phyloP scores from a whole-genome alignment of 805 yeast genomes.

The Suhomyces emberorum region DNA sequence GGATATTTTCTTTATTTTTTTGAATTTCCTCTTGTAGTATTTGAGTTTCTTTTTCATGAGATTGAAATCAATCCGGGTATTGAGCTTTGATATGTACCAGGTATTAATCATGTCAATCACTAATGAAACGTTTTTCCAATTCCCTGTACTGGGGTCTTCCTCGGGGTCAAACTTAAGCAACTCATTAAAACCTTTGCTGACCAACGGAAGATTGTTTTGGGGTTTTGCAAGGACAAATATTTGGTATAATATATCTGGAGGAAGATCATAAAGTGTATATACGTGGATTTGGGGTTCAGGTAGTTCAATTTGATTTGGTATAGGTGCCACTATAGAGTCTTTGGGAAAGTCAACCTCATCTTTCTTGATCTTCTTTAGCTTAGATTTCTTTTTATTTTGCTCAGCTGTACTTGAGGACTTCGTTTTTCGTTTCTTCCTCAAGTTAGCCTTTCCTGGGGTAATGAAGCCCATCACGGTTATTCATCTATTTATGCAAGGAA shows the following conservation, averaged over 20 bases:
- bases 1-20: background rate
- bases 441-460: conserved; percentile 23
- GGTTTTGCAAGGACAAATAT: conserved; percentile 39
- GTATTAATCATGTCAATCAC: conserved; percentile 20
- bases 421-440: no score
- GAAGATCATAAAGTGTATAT: no score
- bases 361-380: background rate
- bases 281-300: no score
- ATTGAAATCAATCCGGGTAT: conserved; percentile 11
- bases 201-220: conserved; percentile 31
- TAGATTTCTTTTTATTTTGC: background rate
- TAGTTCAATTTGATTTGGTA: no score
- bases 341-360: conserved; percentile 16
- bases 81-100: conserved; percentile 21
- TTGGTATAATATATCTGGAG: conserved; percentile 39
- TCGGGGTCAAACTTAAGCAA: conserved; percentile 19
- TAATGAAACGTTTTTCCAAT: conserved; percentile 19
- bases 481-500: no score
- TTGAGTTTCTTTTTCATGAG: conserved; percentile 13
- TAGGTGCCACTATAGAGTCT: no score
- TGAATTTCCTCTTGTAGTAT: conserved; percentile 9
- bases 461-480: conserved; percentile 34
- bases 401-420: no score
- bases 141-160: background rate
- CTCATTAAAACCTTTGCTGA: conserved; percentile 27